These are phyloP conservation scores for Litsea cubeba DNA, from an alignment of 164 flowering plant species.

Conservation along the genomic window DNA sequence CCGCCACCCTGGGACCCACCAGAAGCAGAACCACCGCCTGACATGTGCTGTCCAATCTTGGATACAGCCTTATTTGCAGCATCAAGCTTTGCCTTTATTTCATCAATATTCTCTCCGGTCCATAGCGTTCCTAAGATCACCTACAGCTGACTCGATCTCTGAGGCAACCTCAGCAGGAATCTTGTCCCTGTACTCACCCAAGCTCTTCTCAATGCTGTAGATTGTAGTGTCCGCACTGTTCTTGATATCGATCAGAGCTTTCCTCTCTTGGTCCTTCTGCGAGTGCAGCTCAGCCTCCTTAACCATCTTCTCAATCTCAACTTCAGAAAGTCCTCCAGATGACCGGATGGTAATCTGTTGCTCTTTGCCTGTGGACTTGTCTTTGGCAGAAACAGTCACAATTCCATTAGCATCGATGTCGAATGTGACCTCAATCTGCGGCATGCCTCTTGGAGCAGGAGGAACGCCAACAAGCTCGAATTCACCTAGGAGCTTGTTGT, in stretches of 20 bases:
- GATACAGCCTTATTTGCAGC: slow-evolving; percentile 49
- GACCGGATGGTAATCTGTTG: slow-evolving; percentile 69
- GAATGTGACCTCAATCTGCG: slow-evolving; percentile 53
- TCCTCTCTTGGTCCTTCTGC: slow-evolving; percentile 47
- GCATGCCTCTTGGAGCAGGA: slow-evolving; percentile 68
- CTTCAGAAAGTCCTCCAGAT: slow-evolving; percentile 53
- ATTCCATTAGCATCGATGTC: slow-evolving; percentile 65
- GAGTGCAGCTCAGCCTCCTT: slow-evolving; percentile 49
- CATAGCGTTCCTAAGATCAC: slow-evolving; percentile 35
- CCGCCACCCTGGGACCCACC: slow-evolving; percentile 31
- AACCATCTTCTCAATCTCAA: slow-evolving; percentile 53
- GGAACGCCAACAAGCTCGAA: slow-evolving; percentile 68
- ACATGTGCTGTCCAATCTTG: slow-evolving; percentile 50
- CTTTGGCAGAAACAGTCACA: slow-evolving; percentile 69
- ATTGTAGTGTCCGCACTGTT: slow-evolving; percentile 46
- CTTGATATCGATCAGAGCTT: slow-evolving; percentile 38
- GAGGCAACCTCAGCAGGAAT: slow-evolving; percentile 37
- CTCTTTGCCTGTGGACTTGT: slow-evolving; percentile 61
- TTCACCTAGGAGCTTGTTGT: slow-evolving; percentile 51
- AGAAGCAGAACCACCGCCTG: slow-evolving; percentile 25
- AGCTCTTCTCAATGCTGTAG: slow-evolving; percentile 54
- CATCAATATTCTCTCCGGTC: slow-evolving; percentile 34
- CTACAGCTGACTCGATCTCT: slow-evolving; percentile 38
- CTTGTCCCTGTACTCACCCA: slow-evolving; percentile 46
- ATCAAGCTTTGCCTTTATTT: slow-evolving; percentile 48